Evolutionary conservation across 2,329 filamentous ascomycete genomes (phyloP).

Genomic region (Bipolaris sorokiniana): DNA sequence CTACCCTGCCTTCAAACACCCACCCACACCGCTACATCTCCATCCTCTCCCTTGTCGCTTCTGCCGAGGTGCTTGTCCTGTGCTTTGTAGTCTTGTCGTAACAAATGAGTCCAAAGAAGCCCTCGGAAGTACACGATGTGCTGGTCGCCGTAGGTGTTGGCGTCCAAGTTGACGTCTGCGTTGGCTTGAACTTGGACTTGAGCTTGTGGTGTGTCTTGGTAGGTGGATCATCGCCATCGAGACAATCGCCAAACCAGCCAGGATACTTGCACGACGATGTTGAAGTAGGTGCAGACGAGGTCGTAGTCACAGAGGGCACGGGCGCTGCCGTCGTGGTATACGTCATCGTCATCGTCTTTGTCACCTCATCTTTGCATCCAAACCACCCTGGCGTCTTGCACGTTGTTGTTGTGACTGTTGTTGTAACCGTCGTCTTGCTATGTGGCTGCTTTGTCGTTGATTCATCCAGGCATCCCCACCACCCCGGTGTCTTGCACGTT

Average conservation of each 20-base stretch:
- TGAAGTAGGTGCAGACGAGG: conserved; percentile 38
- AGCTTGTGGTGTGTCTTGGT: conserved; percentile 27
- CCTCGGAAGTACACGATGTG: conserved; percentile 36
- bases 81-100: conserved; percentile 32
- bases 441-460: conserved; percentile 58
- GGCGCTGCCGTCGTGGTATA: conserved; percentile 34
- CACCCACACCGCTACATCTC: conserved; percentile 28
- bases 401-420: conserved; percentile 47
- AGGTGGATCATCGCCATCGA: conserved; percentile 57
- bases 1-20: background rate
- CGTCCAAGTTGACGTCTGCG: conserved; percentile 1
- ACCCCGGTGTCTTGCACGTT: conserved; percentile 89
- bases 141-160: conserved; percentile 20
- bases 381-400: conserved; percentile 68
- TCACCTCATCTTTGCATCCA: conserved; percentile 65
- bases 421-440: conserved; percentile 55
- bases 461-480: conserved; percentile 83
- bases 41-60: conserved; percentile 28
- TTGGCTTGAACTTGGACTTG: too few relatives aligned
- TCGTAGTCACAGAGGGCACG: conserved; percentile 40
- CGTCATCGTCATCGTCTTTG: conserved; percentile 39
- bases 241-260: conserved; percentile 57
- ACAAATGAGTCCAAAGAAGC: conserved; percentile 42
- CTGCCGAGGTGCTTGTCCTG: conserved; percentile 9
- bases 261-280: conserved; percentile 52